These are phyloP conservation scores for Hypholoma fasciculare DNA, from an alignment of 768 basidiomycete genomes.

Conservation along the genomic window DNA sequence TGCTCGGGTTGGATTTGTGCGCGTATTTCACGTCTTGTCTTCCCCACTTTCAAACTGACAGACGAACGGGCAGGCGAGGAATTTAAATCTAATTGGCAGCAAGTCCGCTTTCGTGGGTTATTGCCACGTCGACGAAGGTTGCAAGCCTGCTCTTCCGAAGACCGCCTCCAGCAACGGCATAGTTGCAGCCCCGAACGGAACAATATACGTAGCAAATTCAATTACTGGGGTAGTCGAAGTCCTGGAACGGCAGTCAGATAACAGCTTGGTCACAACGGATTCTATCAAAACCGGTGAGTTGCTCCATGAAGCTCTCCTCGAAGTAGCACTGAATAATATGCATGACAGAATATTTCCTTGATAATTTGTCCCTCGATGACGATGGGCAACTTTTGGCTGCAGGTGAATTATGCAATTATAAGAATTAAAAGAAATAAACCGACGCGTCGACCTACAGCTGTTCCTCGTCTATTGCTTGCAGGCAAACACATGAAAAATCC, in stretches of 20 bases:
- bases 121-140: slow-evolving; percentile 61
- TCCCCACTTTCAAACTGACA: not conserved
- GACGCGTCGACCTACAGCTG: slow-evolving; percentile 30
- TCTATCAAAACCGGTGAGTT: slow-evolving; percentile 51
- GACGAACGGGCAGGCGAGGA: not conserved
- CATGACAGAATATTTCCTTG: slow-evolving; percentile 30
- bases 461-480: slow-evolving; percentile 39
- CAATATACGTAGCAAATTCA: slow-evolving; percentile 57
- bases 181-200: slow-evolving; percentile 53
- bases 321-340: not conserved
- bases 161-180: slow-evolving; percentile 65
- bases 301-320: not conserved
- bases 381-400: slow-evolving; percentile 65
- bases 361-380: slow-evolving; percentile 62
- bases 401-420: slow-evolving; percentile 31
- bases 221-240: slow-evolving; percentile 45
- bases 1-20: slow-evolving; percentile 52
- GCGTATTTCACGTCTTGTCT: slow-evolving; percentile 16
- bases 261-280: slow-evolving; percentile 57
- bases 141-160: slow-evolving; percentile 54
- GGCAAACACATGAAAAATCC: slow-evolving; percentile 44
- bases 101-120: slow-evolving; percentile 56
- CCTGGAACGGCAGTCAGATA: slow-evolving; percentile 59
- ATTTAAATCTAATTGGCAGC: slow-evolving; percentile 24
- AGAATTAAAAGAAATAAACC: not conserved